Conservation (phyloP, 805 yeast genomes). For the Barnettozyma sucrosica region DNA sequence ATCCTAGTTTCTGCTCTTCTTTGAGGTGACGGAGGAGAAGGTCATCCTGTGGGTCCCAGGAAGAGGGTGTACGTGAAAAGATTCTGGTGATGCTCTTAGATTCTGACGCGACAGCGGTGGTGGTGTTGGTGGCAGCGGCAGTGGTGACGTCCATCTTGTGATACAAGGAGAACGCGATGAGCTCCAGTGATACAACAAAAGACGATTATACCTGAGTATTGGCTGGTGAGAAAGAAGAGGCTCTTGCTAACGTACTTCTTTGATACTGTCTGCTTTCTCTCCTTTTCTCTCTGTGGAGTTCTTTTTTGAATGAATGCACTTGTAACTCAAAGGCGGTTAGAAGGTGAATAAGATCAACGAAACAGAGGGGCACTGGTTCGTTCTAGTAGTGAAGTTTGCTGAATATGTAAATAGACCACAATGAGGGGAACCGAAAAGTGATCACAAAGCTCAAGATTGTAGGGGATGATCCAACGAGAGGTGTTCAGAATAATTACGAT, state of each 20-base stretch:
- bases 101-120: too few relatives aligned
- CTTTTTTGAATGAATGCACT: background rate
- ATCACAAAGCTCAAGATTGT: background rate
- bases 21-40: slow-evolving; percentile 65
- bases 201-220: background rate
- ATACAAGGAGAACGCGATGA: background rate
- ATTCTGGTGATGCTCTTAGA: slow-evolving; percentile 22
- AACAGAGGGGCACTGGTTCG: background rate
- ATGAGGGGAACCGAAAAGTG: background rate
- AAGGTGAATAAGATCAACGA: background rate
- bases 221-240: background rate
- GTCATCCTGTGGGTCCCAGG: slow-evolving; percentile 82
- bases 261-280: too few relatives aligned
- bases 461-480: background rate
- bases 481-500: background rate
- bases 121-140: too few relatives aligned
- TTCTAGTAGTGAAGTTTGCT: background rate
- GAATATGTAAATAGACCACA: background rate
- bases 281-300: background rate
- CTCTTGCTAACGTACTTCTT: background rate
- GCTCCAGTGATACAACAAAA: background rate
- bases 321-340: background rate
- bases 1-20: slow-evolving; percentile 78
- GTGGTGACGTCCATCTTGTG: slow-evolving; percentile 15
- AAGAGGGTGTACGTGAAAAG: slow-evolving; percentile 38